Conservation (phyloP, 2,329 filamentous ascomycete genomes). For the Diaporthe destruens region DNA sequence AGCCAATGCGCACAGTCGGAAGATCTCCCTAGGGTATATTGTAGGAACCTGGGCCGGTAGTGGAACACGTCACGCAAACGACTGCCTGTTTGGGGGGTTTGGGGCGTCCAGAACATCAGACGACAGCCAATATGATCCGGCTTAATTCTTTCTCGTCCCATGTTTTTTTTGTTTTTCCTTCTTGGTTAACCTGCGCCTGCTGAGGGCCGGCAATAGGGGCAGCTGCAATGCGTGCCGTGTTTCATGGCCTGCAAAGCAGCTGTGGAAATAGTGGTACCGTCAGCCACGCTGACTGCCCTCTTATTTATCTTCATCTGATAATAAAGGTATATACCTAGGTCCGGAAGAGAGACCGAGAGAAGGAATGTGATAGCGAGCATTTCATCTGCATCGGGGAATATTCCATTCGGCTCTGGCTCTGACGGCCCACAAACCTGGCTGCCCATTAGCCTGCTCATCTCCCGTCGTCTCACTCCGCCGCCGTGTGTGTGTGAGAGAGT, state of each 20-base stretch:
- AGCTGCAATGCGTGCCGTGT: not conserved
- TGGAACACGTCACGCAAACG: not conserved
- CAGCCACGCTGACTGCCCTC: not conserved
- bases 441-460: conserved; percentile 3
- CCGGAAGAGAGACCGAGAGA: not conserved
- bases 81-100: not conserved
- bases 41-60: no score
- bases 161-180: not conserved
- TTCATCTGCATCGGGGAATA: conserved; percentile 21
- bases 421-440: conserved; percentile 4
- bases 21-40: not conserved
- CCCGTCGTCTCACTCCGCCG: not conserved
- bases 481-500: not conserved
- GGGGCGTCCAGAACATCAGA: conserved; percentile 11
- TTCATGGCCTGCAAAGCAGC: conserved; percentile 13
- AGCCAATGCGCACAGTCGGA: not conserved
- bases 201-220: not conserved
- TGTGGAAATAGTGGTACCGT: conserved; percentile 4
- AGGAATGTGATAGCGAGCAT: conserved; percentile 19
- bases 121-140: conserved; percentile 24
- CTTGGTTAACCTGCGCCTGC: not conserved
- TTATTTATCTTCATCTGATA: conserved; percentile 21
- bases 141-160: not conserved
- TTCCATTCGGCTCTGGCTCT: not conserved
- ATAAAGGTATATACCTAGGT: not conserved